These are phyloP conservation scores for Aleurites moluccanus DNA, from an alignment of 441 rosid genomes.

Conservation along the genomic window DNA sequence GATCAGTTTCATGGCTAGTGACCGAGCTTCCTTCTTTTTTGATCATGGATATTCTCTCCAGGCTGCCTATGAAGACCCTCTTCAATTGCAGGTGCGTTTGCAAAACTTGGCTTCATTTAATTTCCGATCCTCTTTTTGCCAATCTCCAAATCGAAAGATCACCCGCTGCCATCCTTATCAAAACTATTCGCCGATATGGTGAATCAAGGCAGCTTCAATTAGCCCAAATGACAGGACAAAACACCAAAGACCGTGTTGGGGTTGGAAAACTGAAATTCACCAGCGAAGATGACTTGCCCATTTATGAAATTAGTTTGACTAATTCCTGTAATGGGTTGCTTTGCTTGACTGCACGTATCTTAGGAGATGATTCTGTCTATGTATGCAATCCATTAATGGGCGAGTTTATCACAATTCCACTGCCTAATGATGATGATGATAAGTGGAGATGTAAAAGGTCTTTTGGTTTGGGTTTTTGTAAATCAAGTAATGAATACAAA, in stretches of 20 bases:
- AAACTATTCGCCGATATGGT: not conserved
- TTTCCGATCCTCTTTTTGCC: not conserved
- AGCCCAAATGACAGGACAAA: not conserved
- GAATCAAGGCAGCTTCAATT: not conserved
- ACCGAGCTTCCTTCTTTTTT: not conserved
- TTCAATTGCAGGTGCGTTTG: not conserved
- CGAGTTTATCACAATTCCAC: not conserved
- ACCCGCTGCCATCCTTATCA: not conserved
- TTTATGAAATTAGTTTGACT: not conserved
- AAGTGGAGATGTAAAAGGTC: not conserved
- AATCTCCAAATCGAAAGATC: not conserved
- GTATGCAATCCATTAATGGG: not conserved
- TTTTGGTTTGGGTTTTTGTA: not conserved
- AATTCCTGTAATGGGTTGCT: not conserved
- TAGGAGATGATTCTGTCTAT: not conserved
- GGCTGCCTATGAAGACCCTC: not conserved
- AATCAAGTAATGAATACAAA: not conserved
- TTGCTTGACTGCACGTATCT: not conserved
- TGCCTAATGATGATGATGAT: not conserved
- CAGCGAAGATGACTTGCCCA: not conserved
- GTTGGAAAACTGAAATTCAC: not conserved
- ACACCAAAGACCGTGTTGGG: not conserved
- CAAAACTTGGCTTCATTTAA: not conserved
- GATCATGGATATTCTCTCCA: conserved; percentile 1
- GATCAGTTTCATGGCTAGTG: not conserved